Evolutionary conservation across 306 rosid genomes (phyloP), one percentile per base, ranked within the genome.

Genomic region (Hippophae rhamnoides): DNA sequence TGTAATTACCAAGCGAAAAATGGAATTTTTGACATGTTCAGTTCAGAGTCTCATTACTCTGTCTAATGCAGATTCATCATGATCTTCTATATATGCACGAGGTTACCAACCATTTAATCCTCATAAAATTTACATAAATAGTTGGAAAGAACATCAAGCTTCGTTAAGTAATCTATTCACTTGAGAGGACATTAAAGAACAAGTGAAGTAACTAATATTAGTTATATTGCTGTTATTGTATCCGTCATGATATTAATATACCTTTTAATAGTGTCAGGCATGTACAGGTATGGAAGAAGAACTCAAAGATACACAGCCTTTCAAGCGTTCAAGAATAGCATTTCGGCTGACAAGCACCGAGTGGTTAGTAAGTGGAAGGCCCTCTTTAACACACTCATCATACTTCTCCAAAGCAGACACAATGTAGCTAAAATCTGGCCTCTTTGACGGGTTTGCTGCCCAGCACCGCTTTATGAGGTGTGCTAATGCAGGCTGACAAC

Each of bases 401-500:
- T 88, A 80, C 84, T 78, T 88, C 88, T 88, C 96, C 67, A 92
- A 73, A 64, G 90, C 69, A 47, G 69, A 74, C 63, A 92, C 96
- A 14, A 92, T 85, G 47, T 88, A 84, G 27, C 96, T 71, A 73
- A 92, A 92, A 80, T 92, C 99, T 26, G 99, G 99, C 54, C 99
- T 65, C 85, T 92, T 92, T 0, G 95, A 78, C 9, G 98, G 96
- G 78, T 87, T 92, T 61, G 78, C 93, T 2, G 93, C 76, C 96
- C 99, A 88, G 66, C 99, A 92, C 14, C 95, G 81, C 82, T 88
- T 88, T 47, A 92, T 87, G 13, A 92, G 93, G 77, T 88, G 99
- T 0, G 93, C 99, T 3, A 87, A 70, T 26, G 92, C 96, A 0
- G 96, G 92, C 59, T 85, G 98, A 69, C 98, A 90, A 71, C 96